Percentiles rank a stretch among this genome's conserved stretches.
Conservation (phyloP, 805 yeast species). For the Blastobotrys muscicola region DNA sequence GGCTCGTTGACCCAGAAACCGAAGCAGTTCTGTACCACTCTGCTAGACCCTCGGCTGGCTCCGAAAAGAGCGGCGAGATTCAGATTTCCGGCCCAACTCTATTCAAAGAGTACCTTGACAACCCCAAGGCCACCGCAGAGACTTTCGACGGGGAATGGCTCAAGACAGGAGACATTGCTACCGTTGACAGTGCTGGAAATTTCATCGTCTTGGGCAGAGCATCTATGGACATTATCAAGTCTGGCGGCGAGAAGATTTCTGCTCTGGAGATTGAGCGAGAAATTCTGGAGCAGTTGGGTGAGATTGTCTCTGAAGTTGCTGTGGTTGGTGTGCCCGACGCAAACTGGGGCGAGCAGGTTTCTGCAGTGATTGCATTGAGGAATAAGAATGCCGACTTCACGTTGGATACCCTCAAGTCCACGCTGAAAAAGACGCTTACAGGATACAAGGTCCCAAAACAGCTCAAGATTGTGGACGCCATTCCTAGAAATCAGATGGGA, state of each 20-base stretch:
- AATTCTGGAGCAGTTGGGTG: conserved; percentile 16
- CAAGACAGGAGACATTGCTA: conserved; percentile 50
- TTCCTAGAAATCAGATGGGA: conserved; percentile 30
- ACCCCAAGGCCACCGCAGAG: conserved; percentile 38
- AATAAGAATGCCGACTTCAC: conserved; percentile 11
- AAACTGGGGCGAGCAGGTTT: conserved; percentile 29
- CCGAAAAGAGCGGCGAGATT: conserved; percentile 37
- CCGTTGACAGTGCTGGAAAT: conserved; percentile 35
- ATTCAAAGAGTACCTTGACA: conserved; percentile 41
- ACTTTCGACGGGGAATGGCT: conserved; percentile 42
- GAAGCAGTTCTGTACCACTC: conserved; percentile 12
- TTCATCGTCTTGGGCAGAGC: conserved; percentile 35
- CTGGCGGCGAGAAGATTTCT: conserved; percentile 28
- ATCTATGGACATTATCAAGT: conserved; percentile 29
- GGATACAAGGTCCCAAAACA: conserved; percentile 27
- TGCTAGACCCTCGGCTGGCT: conserved; percentile 1
- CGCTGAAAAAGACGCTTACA: conserved; percentile 18
- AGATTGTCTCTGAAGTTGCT: conserved; percentile 20
- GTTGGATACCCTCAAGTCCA: conserved; percentile 18
- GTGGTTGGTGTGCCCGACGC: conserved; percentile 25
- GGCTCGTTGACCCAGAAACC: conserved; percentile 23
- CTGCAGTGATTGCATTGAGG: conserved; percentile 21
- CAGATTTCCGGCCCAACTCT: conserved; percentile 46
- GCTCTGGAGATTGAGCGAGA: conserved; percentile 29
- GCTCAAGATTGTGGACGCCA: conserved; percentile 21